Conservation (phyloP, 1,139 yeast species). For the Blastobotrys niveus region DNA sequence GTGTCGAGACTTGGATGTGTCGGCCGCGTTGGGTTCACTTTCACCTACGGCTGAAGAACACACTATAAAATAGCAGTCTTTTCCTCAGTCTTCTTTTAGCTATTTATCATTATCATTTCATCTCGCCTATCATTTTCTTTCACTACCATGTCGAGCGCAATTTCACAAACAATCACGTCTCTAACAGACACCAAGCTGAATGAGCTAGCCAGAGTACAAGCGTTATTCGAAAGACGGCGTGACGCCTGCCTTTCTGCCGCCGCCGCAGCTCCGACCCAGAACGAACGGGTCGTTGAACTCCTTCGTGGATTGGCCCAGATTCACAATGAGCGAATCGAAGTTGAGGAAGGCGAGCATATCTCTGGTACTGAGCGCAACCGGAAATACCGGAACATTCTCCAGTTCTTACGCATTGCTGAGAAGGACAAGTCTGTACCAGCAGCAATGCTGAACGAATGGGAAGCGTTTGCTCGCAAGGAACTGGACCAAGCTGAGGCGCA, state of each 20-base stretch:
- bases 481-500: constrained; percentile 12
- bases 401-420: constrained; percentile 5
- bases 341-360: constrained; percentile 1
- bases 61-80: neutral
- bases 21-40: neutral
- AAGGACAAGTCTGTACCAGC: constrained; percentile 12
- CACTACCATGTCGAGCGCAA: constrained; percentile 3
- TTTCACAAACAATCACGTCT: constrained; percentile 13
- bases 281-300: constrained; percentile 10
- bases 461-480: constrained; percentile 8
- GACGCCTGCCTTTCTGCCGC: constrained; percentile 10
- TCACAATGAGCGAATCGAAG: constrained; percentile 10
- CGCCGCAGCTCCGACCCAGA: constrained; percentile 2
- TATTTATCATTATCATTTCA: neutral
- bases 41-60: neutral
- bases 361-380: neutral
- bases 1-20: no score
- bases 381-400: constrained; percentile 7
- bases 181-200: constrained; percentile 14
- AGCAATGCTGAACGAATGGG: constrained; percentile 9
- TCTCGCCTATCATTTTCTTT: neutral
- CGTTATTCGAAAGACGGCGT: constrained; percentile 8
- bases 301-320: constrained; percentile 15
- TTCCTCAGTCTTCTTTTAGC: neutral
- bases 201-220: constrained; percentile 12